Evolutionary conservation across 306 rosid genomes (phyloP).

Genomic region (Prunus kanzakura): DNA sequence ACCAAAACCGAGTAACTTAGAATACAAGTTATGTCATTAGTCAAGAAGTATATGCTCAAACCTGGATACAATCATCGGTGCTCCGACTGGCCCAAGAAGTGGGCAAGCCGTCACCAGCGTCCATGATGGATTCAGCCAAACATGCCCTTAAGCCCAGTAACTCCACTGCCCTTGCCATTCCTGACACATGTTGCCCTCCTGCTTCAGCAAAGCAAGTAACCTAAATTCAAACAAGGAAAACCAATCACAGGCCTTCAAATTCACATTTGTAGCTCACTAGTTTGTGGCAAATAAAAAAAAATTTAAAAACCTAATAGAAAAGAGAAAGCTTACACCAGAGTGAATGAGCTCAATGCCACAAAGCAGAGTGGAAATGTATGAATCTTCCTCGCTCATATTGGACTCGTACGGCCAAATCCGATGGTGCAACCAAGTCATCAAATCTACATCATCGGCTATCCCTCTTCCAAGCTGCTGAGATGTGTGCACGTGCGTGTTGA

Average conservation of each 20-base stretch:
- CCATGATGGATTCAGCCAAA: constrained; percentile 75
- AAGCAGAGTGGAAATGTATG: constrained; percentile 70
- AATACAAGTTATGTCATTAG: not conserved
- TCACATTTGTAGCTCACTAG: not conserved
- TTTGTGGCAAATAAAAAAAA: not conserved
- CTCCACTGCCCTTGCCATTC: constrained; percentile 70
- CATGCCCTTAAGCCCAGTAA: constrained; percentile 81
- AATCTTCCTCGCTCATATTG: constrained; percentile 69
- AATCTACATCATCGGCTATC: constrained; percentile 88
- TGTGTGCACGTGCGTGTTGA: constrained; percentile 81
- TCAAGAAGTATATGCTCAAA: constrained; percentile 5
- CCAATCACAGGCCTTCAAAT: not conserved
- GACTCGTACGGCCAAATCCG: constrained; percentile 97
- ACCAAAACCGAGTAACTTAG: not conserved
- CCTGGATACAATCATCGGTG: constrained; percentile 65
- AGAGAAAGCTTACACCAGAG: constrained; percentile 50
- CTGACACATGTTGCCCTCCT: constrained; percentile 80
- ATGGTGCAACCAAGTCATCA: constrained; percentile 77
- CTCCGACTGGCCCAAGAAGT: constrained; percentile 55
- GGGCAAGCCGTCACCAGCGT: constrained; percentile 74
- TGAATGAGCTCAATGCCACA: constrained; percentile 83
- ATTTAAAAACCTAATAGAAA: not conserved
- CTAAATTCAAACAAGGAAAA: constrained; percentile 25
- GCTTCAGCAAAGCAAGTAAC: constrained; percentile 97
- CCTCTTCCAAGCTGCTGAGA: constrained; percentile 86